Base-by-base conservation (phyloP, 257 asterid species). In the Scutellaria baicalensis region DNA sequence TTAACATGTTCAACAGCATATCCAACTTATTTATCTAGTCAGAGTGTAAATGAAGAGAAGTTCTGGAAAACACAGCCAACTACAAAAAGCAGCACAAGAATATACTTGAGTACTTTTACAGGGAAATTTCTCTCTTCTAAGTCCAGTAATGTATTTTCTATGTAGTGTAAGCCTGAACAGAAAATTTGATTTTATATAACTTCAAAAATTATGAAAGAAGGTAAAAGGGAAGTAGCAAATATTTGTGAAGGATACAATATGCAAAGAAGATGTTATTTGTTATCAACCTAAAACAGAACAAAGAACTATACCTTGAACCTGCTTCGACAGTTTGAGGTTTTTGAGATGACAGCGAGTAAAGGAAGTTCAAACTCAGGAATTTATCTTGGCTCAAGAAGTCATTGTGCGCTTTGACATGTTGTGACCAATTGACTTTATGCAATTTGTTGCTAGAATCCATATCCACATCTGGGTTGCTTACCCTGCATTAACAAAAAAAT, bases 311-410 rank as follows among this genome's bases (percentile, higher is more conserved):
- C 99, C 97, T 84, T 47, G 83, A 33, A 68, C 68, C 50, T 74
- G 64, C 79, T 68, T 75, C 87, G 70, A 66, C 83, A 45, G 27
- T 49, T 55, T 49, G 85, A 63, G 91, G 89, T 72, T 80, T 91
- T 50, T 93, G 99, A 64, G 81, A 57, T 56, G 91, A 36, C 79
- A 93, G 77, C 11, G 97, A 93, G 78, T 78, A 89, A 16, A 87
- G 83, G 79, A 93, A 82, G 48, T 80, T 89, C 18, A 86, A 74
- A 77, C 78, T 82, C 85, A 91, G 82, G 51, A 85, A 83, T 62
- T 87, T 87, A 63, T 85, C 85, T 71, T 88, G 96, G 55, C 68
- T 66, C 64, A 55, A 67, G 73, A 86, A 89, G 71, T 83, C 79
- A 68, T 82, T 64, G 80, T 83, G 96, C 35, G 88, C 88, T 61